Evolutionary conservation across 306 rosid genomes (phyloP), one percentile per base, ranked within the genome.

Genomic region (Vigna trinervia): DNA sequence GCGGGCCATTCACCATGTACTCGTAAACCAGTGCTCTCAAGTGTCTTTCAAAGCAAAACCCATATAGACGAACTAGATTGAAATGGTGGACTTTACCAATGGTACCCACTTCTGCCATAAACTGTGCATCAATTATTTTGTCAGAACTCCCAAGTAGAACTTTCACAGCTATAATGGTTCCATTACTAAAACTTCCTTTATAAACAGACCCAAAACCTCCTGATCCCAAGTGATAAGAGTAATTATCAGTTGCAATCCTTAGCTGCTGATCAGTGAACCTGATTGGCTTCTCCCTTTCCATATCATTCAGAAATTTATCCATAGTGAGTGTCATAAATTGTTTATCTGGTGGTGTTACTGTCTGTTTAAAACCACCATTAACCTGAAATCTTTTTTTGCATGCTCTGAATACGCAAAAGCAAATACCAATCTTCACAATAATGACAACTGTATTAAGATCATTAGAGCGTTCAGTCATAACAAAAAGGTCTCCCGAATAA

Each of bases 181-280:
- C 88, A 12, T 69, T 9, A 2, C 12, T 36, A 12, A 52, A 22
- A 13, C n/a, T 51, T 52, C 75, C 75, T 17, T 71, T 51, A 0
- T 50, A 87, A 36, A 84, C 80, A n/a, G 19, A 10, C 46, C 88
- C 86, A 1, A 79, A 81, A 5, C 85, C 81, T 45, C 88, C 83
- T 2, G 81, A 67, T 0, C 89, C 89, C 20, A 83, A 59, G 46
- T 65, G 12, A 26, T 65, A 65, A 9, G 80, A 32, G 66, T 64
- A 83, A 22, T 73, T 58, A 13, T 73, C 68, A 4, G 85, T 84
- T 26, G 85, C 87, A 12, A 57, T 67, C 56, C 68, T 13, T 22
- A 73, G 57, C 26, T 39, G 54, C 9, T 38, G 41, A 20, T 23
- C 12, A 8, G 67, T 73, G 19, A 73, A 73, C 41, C 54, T 73